These are phyloP conservation scores for Ehretia macrophylla DNA, from an alignment of 257 asterid genomes.

Conservation along the genomic window DNA sequence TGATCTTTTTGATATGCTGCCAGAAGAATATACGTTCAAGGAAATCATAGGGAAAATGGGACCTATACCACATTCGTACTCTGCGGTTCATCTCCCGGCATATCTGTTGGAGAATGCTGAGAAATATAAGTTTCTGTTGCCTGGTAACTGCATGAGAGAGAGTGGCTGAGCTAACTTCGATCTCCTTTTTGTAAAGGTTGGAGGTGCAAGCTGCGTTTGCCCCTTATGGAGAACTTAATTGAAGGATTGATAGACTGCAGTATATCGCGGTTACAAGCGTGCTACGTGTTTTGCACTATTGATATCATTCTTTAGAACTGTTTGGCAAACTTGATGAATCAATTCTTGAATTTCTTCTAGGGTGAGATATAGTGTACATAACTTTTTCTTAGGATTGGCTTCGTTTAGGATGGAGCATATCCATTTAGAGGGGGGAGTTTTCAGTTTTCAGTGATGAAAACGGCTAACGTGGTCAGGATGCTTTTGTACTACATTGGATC, in stretches of 20 bases:
- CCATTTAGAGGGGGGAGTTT: constrained; percentile 10
- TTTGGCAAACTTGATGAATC: constrained; percentile 26
- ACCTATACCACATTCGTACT: constrained; percentile 68
- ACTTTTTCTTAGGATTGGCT: constrained; percentile 15
- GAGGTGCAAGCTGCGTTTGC: constrained; percentile 27
- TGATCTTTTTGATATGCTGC: constrained; percentile 81
- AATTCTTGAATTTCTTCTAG: constrained; percentile 37
- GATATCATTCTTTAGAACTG: constrained; percentile 33
- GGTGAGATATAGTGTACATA: constrained; percentile 40
- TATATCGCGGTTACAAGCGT: constrained; percentile 36
- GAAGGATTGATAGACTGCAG: constrained; percentile 34
- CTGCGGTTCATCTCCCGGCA: constrained; percentile 80
- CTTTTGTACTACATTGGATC: constrained; percentile 17
- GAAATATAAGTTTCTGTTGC: constrained; percentile 56
- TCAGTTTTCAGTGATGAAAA: constrained; percentile 5
- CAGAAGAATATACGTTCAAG: constrained; percentile 77
- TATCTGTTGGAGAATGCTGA: constrained; percentile 74
- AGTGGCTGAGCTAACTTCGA: constrained; percentile 33
- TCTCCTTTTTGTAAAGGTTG: constrained; percentile 31
- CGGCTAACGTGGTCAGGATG: constrained; percentile 16
- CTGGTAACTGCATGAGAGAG: constrained; percentile 74
- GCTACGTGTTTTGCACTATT: constrained; percentile 29
- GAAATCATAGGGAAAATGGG: constrained; percentile 87
- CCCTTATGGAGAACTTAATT: constrained; percentile 29
- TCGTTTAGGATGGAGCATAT: no score